Evolutionary conservation across 106 monocot species (phyloP).

Genomic region (Allium cepa): DNA sequence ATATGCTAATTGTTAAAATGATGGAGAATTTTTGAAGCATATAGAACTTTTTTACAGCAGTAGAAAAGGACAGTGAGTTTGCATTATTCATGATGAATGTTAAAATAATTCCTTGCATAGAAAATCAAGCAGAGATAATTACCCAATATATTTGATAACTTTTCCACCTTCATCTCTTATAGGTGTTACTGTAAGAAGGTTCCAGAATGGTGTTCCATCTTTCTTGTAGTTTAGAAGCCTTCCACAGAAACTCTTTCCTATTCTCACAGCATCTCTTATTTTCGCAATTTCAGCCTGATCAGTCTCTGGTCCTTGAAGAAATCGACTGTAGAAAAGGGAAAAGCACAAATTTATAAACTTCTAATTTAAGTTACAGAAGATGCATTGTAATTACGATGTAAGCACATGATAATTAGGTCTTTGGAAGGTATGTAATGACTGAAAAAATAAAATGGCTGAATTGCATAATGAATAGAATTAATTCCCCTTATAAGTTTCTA

Average conservation of each 20-base stretch:
- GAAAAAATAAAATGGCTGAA: too few relatives aligned
- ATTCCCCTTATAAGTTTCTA: too few relatives aligned
- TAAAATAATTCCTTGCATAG: too few relatives aligned
- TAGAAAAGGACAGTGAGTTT: neutral
- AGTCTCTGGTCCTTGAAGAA: constrained; percentile 90
- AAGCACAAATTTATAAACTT: too few relatives aligned
- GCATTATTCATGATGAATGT: neutral
- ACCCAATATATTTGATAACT: constrained; percentile 93
- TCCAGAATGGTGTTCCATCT: constrained; percentile 87
- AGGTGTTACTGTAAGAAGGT: constrained; percentile 87
- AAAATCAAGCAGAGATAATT: neutral
- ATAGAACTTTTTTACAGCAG: neutral
- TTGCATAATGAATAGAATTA: too few relatives aligned
- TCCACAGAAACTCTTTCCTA: constrained; percentile 79
- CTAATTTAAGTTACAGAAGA: neutral
- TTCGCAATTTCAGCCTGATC: constrained; percentile 65
- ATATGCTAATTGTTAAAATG: neutral
- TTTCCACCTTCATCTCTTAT: constrained; percentile 64
- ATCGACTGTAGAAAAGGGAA: constrained; percentile 50
- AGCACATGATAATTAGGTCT: too few relatives aligned
- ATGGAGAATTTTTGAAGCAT: neutral
- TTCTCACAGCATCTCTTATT: constrained; percentile 67
- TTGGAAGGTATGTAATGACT: too few relatives aligned
- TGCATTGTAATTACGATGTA: neutral
- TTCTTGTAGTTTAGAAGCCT: constrained; percentile 93